These are phyloP conservation scores for Fraxinus paxiana DNA, from an alignment of 305 asterid species.

Conservation along the genomic window DNA sequence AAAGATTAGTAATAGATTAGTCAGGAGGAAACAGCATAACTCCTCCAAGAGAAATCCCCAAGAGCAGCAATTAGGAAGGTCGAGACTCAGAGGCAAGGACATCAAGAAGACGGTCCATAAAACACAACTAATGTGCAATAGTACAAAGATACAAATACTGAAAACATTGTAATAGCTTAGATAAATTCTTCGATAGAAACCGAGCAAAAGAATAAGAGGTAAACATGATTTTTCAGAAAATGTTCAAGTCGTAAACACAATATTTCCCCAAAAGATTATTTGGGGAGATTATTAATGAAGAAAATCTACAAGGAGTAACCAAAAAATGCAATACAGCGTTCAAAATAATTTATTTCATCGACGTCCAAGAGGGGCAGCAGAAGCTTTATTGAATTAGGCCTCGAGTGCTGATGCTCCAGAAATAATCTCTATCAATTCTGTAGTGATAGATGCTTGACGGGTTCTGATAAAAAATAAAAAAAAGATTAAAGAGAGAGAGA, in stretches of 20 bases:
- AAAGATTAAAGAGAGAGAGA: too few species aligned
- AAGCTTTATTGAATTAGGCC: slow-evolving; percentile 39
- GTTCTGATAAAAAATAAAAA: slow-evolving; percentile 45
- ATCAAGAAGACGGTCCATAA: not conserved
- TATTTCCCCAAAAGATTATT: slow-evolving; percentile 22
- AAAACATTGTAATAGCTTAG: not conserved
- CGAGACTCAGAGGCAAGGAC: not conserved
- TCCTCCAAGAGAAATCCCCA: not conserved
- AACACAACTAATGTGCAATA: not conserved
- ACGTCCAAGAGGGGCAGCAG: slow-evolving; percentile 15
- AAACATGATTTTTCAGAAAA: not conserved
- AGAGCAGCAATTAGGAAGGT: not conserved
- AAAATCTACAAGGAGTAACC: slow-evolving; percentile 5
- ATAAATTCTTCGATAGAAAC: not conserved
- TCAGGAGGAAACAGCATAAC: not conserved
- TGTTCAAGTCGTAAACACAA: not conserved
- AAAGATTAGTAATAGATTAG: not conserved
- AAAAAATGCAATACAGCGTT: slow-evolving; percentile 16
- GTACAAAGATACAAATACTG: not conserved
- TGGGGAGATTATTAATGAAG: slow-evolving; percentile 27
- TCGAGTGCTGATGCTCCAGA: slow-evolving; percentile 92
- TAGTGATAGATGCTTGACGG: slow-evolving; percentile 96
- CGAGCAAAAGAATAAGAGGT: not conserved
- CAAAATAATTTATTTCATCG: slow-evolving; percentile 38
- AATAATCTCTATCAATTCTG: slow-evolving; percentile 83